Conservation (phyloP, 2,329 filamentous ascomycete species). For the Hymenoscyphus occultus region DNA sequence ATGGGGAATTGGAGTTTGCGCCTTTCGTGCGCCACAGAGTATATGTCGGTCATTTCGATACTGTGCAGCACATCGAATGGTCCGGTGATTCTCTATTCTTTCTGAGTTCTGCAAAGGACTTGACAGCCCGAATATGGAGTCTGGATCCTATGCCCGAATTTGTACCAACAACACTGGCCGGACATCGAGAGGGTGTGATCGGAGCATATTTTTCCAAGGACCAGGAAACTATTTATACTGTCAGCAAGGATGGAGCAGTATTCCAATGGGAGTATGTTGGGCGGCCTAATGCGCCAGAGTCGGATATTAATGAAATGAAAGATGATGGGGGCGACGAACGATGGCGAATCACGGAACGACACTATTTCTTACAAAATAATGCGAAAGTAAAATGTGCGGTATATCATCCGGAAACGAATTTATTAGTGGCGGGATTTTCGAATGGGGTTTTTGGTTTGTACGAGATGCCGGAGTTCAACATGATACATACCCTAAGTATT, state of each 20-base stretch:
- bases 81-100: slow-evolving; percentile 96
- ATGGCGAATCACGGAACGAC: slow-evolving; percentile 87
- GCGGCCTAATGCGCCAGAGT: slow-evolving; percentile 52
- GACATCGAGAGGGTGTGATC: slow-evolving; percentile 84
- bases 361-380: slow-evolving; percentile 92
- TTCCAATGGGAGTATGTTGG: slow-evolving; percentile 87
- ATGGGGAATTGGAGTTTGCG: slow-evolving; percentile 88
- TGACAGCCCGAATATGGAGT: slow-evolving; percentile 95
- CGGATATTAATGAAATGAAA: slow-evolving; percentile 57
- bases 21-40: slow-evolving; percentile 88
- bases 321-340: slow-evolving; percentile 65
- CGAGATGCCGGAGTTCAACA: slow-evolving; percentile 92
- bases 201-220: slow-evolving; percentile 97
- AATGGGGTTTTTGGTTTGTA: slow-evolving; percentile 93
- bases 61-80: slow-evolving; percentile 85
- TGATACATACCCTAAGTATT: slow-evolving; percentile 89
- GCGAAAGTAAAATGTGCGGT: slow-evolving; percentile 86
- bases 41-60: slow-evolving; percentile 86
- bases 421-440: slow-evolving; percentile 96
- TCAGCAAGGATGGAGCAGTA: slow-evolving; percentile 95
- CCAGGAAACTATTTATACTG: slow-evolving; percentile 93
- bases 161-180: slow-evolving; percentile 81
- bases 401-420: slow-evolving; percentile 80
- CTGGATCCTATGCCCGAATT: slow-evolving; percentile 84
- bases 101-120: slow-evolving; percentile 83